These are phyloP conservation scores for Neurospora discreta DNA, from an alignment of 495 filamentous ascomycete species.

Conservation along the genomic window DNA sequence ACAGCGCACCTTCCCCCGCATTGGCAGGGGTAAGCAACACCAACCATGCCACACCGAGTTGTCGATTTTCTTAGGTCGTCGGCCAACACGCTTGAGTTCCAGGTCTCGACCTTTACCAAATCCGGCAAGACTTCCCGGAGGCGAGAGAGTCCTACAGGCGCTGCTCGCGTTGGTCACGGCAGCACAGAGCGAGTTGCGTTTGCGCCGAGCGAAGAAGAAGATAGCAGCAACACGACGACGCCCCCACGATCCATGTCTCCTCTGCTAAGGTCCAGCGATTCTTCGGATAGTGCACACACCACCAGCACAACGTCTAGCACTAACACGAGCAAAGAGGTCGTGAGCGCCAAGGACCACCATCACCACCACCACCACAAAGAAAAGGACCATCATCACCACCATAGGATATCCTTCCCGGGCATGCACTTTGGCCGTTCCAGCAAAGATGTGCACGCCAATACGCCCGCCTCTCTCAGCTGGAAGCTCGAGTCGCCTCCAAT, in stretches of 20 bases:
- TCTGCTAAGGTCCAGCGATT: conserved; percentile 2
- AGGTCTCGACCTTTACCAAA: conserved; percentile 21
- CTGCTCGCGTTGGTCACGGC: conserved; percentile 11
- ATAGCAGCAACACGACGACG: conserved; percentile 7
- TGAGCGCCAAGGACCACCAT: conserved; percentile 1
- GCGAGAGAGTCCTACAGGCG: conserved; percentile 15
- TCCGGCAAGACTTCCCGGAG: conserved; percentile 8
- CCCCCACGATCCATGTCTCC: conserved; percentile 12
- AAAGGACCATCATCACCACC: conserved; percentile 27
- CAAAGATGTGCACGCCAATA: conserved; percentile 29
- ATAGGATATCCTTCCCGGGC: conserved; percentile 36
- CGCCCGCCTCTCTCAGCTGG: conserved; percentile 53
- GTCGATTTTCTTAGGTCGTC: conserved; percentile 38
- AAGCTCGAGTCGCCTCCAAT: conserved; percentile 83
- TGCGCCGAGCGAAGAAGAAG: conserved; percentile 23
- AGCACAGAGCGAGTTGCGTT: conserved; percentile 23
- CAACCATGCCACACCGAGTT: conserved; percentile 43
- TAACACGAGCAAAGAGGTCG: conserved; percentile 5
- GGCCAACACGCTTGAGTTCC: conserved; percentile 20
- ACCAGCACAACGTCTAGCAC: conserved; percentile 13
- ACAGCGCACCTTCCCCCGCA: conserved; percentile 9
- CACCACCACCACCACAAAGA: conserved; percentile 7
- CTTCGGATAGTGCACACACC: conserved; percentile 5
- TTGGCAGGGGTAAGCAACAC: conserved; percentile 4
- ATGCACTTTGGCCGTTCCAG: conserved; percentile 36